A percentile compares a stretch with the other conserved stretches of the same genome.
Evolutionary conservation across 129 eudicot species (phyloP).

Genomic region (carrot (Daucus carota)): DH1_v3.0 NC_030385.2:26646501-26647000

Average conservation of each 20-base stretch:
- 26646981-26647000: not conserved
- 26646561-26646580: not conserved
- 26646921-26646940: constrained; percentile 96
- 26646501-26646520: not conserved
- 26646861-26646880: constrained; percentile 74
- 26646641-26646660: constrained; percentile 10
- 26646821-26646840: not conserved
- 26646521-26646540: not conserved
- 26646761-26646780: too few relatives aligned
- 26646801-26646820: too few relatives aligned
- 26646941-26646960: constrained; percentile 95
- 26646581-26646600: not conserved
- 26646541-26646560: not conserved
- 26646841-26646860: not conserved
- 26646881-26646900: constrained; percentile 98
- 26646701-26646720: too few relatives aligned
- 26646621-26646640: constrained; percentile 80
- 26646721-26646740: too few relatives aligned
- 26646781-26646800: too few relatives aligned
- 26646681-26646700: too few relatives aligned
- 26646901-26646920: constrained; percentile 84
- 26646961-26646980: constrained; percentile 39
- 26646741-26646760: too few relatives aligned
- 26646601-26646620: constrained; percentile 51
- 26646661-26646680: not conserved